Conservation (phyloP, 2,329 filamentous ascomycete species). For the Colletotrichum tamarilloi region DNA sequence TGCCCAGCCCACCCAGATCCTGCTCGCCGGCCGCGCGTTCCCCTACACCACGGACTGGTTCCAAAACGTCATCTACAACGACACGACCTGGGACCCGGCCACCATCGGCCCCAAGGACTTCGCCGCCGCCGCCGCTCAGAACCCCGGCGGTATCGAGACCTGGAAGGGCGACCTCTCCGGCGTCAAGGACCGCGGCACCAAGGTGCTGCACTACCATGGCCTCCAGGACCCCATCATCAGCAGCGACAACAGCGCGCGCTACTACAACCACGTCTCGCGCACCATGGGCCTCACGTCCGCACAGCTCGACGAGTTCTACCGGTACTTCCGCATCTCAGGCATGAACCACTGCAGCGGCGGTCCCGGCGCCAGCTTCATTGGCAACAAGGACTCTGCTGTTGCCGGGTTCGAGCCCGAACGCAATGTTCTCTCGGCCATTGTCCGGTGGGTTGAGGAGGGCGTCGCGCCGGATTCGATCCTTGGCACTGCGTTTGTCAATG, state of each 20-base stretch:
- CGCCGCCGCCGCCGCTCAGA: constrained; percentile 41
- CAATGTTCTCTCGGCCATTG: constrained; percentile 45
- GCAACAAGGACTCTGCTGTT: constrained; percentile 39
- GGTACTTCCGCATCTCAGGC: constrained; percentile 46
- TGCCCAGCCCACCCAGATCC: constrained; percentile 57
- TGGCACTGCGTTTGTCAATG: constrained; percentile 48
- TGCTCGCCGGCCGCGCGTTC: constrained; percentile 48
- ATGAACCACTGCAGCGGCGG: constrained; percentile 47
- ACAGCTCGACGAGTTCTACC: constrained; percentile 49
- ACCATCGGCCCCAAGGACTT: constrained; percentile 52
- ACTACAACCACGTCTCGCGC: constrained; percentile 58
- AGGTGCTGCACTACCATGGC: constrained; percentile 60
- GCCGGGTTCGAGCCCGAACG: constrained; percentile 41
- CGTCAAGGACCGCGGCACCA: constrained; percentile 53
- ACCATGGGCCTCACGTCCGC: constrained; percentile 51
- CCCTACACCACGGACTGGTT: constrained; percentile 46
- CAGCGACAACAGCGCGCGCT: constrained; percentile 56
- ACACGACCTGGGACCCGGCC: constrained; percentile 49
- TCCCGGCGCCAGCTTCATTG: constrained; percentile 41
- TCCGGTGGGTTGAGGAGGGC: constrained; percentile 46
- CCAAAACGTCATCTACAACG: constrained; percentile 53
- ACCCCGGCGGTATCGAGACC: constrained; percentile 53
- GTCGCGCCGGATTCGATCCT: constrained; percentile 42
- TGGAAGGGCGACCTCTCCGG: constrained; percentile 51
- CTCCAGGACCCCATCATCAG: constrained; percentile 54